Base-by-base conservation (phyloP, 2,329 filamentous ascomycete species). In the Aspergillus pseudotamarii region DNA sequence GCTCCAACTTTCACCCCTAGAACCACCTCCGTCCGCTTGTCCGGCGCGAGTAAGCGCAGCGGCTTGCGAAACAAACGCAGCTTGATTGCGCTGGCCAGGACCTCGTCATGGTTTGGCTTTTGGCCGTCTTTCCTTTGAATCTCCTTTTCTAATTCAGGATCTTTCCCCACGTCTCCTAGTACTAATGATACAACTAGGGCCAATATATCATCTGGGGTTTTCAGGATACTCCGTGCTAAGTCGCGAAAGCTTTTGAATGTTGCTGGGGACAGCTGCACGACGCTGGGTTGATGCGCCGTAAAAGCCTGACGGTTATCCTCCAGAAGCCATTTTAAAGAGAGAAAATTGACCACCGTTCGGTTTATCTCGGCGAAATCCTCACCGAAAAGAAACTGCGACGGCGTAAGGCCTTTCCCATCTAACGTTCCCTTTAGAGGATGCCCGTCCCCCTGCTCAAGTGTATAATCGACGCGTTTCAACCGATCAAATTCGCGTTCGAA, bases 161-260 rank as follows among this genome's bases (percentile, higher is more conserved):
- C 76, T 54, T 80, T 80, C n/a, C 78, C 78, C n/a, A 79, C 65
- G 56, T 80, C 77, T 45, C 79, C 78, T 38, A 79, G 71, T 4
- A 79, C 58, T 59, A 79, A 73, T 6, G 76, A 71, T 14, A 75
- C 67, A 26, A 80, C 66, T 28, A 79, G 67, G 0, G 72, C 69
- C 54, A 74, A 69, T 21, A 78, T 58, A 46, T 76, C 68, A 4
- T 66, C 58, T 0, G 64, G n/a, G 1, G 19, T 2, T 2, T 26
- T 8, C 19, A 51, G 12, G 32, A 64, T 9, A 16, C 26, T 5
- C 75, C 43, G 11, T 58, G 61, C 3, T 58, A 48, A 1, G 8
- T 66, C 8, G 21, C 64, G 63, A 9, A 79, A 67, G 60, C 63
- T 64, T 12, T 68, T 54, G 43, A 80, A 80, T 1, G 75, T 75